Evolutionary conservation across 1,284 basidiomycete genomes (phyloP), one percentile per base, ranked within the genome.

Genomic region (Laetiporus sulphureus): DNA sequence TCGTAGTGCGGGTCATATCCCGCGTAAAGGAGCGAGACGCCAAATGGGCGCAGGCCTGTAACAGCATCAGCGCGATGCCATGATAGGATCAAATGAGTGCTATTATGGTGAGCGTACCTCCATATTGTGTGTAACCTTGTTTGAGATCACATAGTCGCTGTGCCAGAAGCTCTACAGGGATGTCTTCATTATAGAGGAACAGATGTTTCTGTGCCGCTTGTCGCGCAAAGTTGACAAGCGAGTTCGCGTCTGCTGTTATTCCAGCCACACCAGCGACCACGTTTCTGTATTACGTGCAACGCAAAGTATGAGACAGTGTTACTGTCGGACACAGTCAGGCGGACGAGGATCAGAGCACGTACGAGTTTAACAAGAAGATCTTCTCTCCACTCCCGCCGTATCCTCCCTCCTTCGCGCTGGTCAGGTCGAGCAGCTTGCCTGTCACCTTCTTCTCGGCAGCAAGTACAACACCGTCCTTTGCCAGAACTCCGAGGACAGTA

Each of bases 371-470:
- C 40, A 93, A 64, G 65, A 93, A 98, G 66, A 99, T 91, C 80
- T 99, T 98, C 77, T 99, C 95, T 37, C 91, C 91, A 54, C 91
- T 95, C 15, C 85, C 93, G 23, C 91, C 91, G 54, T 93, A 92
- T 20, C 91, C 89, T 20, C 85, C 87, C 45, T 90, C 91, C 62
- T 93, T 92, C 41, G 79, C 74, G 36, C 77, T 75, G 21, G 86
- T 85, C 32, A 92, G 74, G 67, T 99, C 95, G 45, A 99, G 77
- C 34, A 99, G 79, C 67, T 99, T 99, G 37, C 93, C 93, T 0
- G 96, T 98, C 31, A 99, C 93, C 68, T 96, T 96, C 82, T 99
- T 99, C 75, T 99, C 95, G 5, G 95, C 95, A 0, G 93, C 95
- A n/a, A 99, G 75, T 2, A 98, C 93, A 29, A 99, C 90, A 1